phyloP scores from a whole-genome alignment of 768 basidiomycete genomes.

The Termitomyces sp. region DNA sequence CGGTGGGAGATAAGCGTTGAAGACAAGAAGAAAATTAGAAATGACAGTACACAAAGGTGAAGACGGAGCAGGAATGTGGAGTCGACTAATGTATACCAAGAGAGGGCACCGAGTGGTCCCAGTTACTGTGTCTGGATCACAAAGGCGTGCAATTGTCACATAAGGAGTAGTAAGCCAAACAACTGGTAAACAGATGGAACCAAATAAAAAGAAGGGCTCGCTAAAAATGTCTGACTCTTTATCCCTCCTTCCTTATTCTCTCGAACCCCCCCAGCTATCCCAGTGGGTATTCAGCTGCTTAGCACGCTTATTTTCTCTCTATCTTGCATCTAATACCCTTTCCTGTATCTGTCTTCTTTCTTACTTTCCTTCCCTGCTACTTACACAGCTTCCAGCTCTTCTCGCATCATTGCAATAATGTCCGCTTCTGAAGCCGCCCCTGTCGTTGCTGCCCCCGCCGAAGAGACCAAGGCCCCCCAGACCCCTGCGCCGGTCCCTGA shows the following conservation, averaged over 20 bases:
- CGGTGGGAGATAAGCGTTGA: neutral
- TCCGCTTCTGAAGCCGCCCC: conserved; percentile 63
- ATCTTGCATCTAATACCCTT: conserved; percentile 53
- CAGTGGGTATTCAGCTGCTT: conserved; percentile 17
- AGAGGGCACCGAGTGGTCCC: neutral
- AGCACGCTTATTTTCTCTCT: conserved; percentile 51
- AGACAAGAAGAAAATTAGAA: neutral
- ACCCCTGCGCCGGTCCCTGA: conserved; percentile 30
- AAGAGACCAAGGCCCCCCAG: conserved; percentile 51
- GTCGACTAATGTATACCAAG: neutral
- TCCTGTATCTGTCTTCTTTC: conserved; percentile 29
- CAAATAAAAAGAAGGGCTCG: conserved; percentile 39
- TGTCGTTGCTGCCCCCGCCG: conserved; percentile 39
- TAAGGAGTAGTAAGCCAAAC: conserved; percentile 34
- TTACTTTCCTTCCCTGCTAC: conserved; percentile 8
- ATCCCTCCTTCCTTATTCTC: conserved; percentile 59
- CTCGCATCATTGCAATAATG: conserved; percentile 68
- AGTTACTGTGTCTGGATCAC: neutral
- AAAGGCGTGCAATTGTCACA: conserved; percentile 25
- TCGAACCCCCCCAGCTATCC: conserved; percentile 28
- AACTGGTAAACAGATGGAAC: conserved; percentile 36
- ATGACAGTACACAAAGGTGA: neutral
- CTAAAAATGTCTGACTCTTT: conserved; percentile 34
- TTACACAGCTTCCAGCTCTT: conserved; percentile 39
- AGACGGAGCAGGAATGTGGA: neutral